Base-by-base conservation (phyloP, 495 filamentous ascomycete genomes). In the Aspergillus biplanus region DNA sequence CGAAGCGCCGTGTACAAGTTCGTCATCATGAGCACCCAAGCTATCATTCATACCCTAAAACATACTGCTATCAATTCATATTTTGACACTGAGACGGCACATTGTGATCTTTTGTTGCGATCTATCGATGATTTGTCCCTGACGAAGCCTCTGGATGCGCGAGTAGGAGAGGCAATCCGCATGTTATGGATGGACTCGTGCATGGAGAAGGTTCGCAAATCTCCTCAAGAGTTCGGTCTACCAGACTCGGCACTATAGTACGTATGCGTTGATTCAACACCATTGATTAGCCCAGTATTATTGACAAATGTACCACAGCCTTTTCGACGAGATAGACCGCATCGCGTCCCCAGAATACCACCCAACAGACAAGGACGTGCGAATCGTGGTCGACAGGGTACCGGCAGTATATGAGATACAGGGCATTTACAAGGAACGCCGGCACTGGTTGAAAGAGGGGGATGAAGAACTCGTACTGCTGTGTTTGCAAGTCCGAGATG, bases 11-110 rank as follows among this genome's bases (percentile, higher is more conserved):
- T 34, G 7, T 55, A 33, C 33, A 33, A 35, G 27, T 55, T 34
- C 33, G 32, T 55, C 31, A 55, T 55, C 31, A 27, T 55, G 27
- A 55, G 52, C 52, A 18, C 33, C 13, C 31, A 55, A 35, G 52
- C 27, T 27, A 52, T 52, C 49, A 18, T 52, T 9, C 16, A 18
- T 27, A 31, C 18, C 9, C 49, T 55, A 6, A 34, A 35, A 16
- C 21, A 15, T 34, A 16, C 27, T 34, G 32, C 12, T 55, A 34
- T 55, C 33, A 35, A 15, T 35, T 34, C 6, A 55, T 5, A n/a
- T 18, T 48, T 48, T 48, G 16, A 48, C 16, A 48, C 5, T 48
- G 46, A n/a, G 7, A 15, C 46, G 15, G 46, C 46, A 13, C 16
- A 48, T 48, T 48, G 46, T 15, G 46, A 48, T 7, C 16, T 48